Base-by-base conservation (phyloP, 129 eudicot genomes). In the Flaveria bidentis region DNA sequence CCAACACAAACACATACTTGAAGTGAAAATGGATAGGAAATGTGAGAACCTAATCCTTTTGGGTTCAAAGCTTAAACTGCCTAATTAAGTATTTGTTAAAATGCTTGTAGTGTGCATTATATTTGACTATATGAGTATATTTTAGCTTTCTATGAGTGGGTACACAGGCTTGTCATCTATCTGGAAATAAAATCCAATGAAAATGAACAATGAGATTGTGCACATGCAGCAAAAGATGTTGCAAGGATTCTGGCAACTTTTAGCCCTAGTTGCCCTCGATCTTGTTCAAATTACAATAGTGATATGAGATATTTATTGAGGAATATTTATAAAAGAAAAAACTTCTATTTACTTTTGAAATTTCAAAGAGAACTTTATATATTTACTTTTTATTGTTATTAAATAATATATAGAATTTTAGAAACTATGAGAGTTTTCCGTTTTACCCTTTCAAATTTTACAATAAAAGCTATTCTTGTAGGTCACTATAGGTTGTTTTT, bases 201-300 rank as follows among this genome's bases (percentile, higher is more conserved):
- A 69, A 53, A 77, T 68, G 60, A 77, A 77, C 49, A 63, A 23
- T 66, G 74, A 56, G 83, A 65, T 73, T 72, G n/a, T 64, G 74
- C 74, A 80, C 83, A 72, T 72, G 60, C 20, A 80, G 50, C 52
- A 73, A 72, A 79, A 79, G 74, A 64, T 55, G 51, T 61, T 78
- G 20, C 72, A 20, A 70, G 77, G 75, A 56, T 77, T 25, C 23
- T 55, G 20, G 15, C 65, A 72, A 23, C 78, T 80, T 72, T 80
- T 52, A 39, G 42, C 78, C 68, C 33, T 51, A 23, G 73, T 72
- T 62, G 72, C 82, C 77, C 61, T 33, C 50, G 3, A 45, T 45
- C n/a, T 47, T 49, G 65, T 64, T 47, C 45, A 60, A 23, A 46
- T 15, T 15, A n/a, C n/a, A 3, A 5, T 5, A 18, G 66, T 66